A percentile compares a stretch with the other conserved stretches of the same genome.
Conservation (phyloP, 2,329 filamentous ascomycete species). For the Pseudopithomyces maydicus region DNA sequence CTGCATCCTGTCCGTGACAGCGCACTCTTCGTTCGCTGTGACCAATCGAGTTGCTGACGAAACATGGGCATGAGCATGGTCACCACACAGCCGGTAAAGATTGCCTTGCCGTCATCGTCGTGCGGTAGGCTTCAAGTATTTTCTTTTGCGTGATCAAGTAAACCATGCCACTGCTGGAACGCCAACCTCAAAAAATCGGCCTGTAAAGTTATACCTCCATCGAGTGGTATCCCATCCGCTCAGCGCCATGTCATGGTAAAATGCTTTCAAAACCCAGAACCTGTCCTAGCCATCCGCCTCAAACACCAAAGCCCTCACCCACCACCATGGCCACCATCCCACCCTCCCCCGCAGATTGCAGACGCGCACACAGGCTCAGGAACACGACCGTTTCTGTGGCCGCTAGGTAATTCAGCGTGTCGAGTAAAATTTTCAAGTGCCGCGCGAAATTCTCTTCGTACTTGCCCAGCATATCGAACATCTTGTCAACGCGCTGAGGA, state of each 20-base stretch:
- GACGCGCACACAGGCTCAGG: constrained; percentile 79
- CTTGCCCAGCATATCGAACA: constrained; percentile 85
- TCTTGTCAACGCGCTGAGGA: constrained; percentile 68
- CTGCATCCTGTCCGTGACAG: constrained; percentile 22
- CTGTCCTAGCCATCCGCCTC: neutral
- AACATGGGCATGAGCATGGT: too few relatives aligned
- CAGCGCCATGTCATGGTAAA: too few relatives aligned
- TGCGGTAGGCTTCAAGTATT: too few relatives aligned
- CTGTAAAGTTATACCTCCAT: too few relatives aligned
- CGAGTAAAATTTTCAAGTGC: constrained; percentile 90
- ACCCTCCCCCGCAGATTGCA: constrained; percentile 82
- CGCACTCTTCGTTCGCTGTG: constrained; percentile 18
- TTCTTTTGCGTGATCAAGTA: too few relatives aligned
- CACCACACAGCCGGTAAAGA: too few relatives aligned
- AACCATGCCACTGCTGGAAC: too few relatives aligned
- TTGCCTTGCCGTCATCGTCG: too few relatives aligned
- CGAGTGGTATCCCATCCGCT: too few relatives aligned
- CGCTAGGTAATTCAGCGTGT: constrained; percentile 95
- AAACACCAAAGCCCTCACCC: constrained; percentile 19
- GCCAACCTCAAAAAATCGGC: too few relatives aligned
- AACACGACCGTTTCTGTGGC: constrained; percentile 96
- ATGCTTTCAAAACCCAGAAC: too few relatives aligned
- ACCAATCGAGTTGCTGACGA: neutral
- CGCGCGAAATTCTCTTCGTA: constrained; percentile 93
- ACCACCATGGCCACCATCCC: constrained; percentile 26